Evolutionary conservation across 2,329 filamentous ascomycete species (phyloP).

Genomic region (Botrytis elliptica): DNA sequence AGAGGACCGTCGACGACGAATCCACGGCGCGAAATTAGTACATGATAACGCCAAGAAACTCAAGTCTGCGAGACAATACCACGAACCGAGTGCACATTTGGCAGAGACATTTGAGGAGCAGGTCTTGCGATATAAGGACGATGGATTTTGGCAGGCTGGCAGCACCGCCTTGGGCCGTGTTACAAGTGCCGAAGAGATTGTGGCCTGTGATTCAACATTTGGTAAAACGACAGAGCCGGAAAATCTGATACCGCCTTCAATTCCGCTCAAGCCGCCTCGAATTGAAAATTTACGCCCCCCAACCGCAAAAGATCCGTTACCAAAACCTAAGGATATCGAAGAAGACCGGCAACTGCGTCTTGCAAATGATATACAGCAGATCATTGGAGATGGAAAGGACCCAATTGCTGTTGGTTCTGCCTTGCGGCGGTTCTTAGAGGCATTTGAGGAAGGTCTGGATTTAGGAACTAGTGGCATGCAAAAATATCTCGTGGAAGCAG

Average conservation of each 20-base stretch:
- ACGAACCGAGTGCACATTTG: conserved; percentile 34
- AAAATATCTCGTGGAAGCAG: conserved; percentile 26
- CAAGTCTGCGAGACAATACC: conserved; percentile 45
- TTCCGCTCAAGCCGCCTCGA: conserved; percentile 4
- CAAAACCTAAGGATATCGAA: not conserved
- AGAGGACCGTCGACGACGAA: conserved; percentile 56
- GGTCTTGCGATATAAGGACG: conserved; percentile 22
- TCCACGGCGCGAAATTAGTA: conserved; percentile 50
- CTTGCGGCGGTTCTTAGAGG: conserved; percentile 29
- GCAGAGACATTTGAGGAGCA: conserved; percentile 32
- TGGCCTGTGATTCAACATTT: not conserved
- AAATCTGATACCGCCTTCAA: not conserved
- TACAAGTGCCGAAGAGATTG: not conserved
- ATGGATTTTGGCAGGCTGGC: conserved; percentile 15
- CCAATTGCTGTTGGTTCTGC: conserved; percentile 27
- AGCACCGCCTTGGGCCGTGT: not conserved
- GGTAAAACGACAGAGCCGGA: not conserved
- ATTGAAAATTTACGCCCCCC: conserved; percentile 1
- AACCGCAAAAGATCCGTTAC: not conserved
- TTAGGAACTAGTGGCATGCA: conserved; percentile 21
- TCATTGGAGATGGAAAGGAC: conserved; percentile 25
- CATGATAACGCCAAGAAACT: conserved; percentile 54
- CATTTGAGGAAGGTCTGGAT: conserved; percentile 31
- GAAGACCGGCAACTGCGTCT: conserved; percentile 28
- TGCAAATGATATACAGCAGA: conserved; percentile 28